phyloP scores from a whole-genome alignment of 2,329 filamentous ascomycete genomes.

The Periglandula ipomoeae region DNA sequence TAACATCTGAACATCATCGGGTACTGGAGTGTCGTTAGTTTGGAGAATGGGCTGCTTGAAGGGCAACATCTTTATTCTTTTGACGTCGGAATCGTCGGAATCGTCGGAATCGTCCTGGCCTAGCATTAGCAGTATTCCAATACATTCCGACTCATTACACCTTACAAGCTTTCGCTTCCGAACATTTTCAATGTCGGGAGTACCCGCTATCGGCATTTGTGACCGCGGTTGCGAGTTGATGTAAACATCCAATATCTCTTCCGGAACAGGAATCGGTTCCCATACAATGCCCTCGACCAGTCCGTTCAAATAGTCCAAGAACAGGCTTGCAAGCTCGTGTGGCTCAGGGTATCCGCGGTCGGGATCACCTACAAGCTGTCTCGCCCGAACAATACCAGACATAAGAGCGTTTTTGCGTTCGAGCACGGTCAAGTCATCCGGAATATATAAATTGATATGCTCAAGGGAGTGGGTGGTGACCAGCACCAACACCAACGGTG shows the following conservation, averaged over 20 bases:
- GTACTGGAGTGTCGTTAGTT: slow-evolving; percentile 22
- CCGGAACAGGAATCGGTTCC: slow-evolving; percentile 38
- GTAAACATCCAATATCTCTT: slow-evolving; percentile 40
- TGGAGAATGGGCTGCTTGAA: slow-evolving; percentile 12
- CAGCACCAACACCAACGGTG: slow-evolving; percentile 38
- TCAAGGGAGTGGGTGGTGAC: slow-evolving; percentile 45
- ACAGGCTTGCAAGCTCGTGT: slow-evolving; percentile 36
- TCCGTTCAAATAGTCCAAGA: slow-evolving; percentile 35
- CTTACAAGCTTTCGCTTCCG: slow-evolving; percentile 43
- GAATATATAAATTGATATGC: slow-evolving; percentile 41
- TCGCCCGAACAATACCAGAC: slow-evolving; percentile 26
- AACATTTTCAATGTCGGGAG: slow-evolving; percentile 16
- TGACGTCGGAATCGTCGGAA: slow-evolving; percentile 18
- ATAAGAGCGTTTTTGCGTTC: slow-evolving; percentile 40
- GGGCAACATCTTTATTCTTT: slow-evolving; percentile 19
- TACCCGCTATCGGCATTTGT: slow-evolving; percentile 16
- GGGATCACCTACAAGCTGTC: slow-evolving; percentile 31
- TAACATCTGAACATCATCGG: slow-evolving; percentile 21
- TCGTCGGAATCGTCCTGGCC: slow-evolving; percentile 24
- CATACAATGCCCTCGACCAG: slow-evolving; percentile 30
- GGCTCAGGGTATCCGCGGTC: slow-evolving; percentile 31
- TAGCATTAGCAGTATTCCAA: neutral
- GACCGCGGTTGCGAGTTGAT: slow-evolving; percentile 27
- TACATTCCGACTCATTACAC: neutral
- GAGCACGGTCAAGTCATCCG: slow-evolving; percentile 22